phyloP scores from a whole-genome alignment of 2,329 filamentous ascomycete species.

The Aspergillus fumigatiaffinis region DNA sequence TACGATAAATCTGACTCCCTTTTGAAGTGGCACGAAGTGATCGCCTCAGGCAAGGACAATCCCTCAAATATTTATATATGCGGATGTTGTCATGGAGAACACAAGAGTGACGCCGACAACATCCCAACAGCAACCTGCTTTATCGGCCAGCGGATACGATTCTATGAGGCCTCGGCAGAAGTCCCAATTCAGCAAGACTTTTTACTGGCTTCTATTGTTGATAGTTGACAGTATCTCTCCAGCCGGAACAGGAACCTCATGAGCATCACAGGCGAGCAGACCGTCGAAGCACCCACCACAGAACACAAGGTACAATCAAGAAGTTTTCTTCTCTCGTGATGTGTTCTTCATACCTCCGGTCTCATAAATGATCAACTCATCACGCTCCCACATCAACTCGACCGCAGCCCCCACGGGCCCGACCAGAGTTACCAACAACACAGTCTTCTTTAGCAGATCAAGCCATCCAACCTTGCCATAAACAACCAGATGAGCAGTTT shows the following conservation, averaged over 20 bases:
- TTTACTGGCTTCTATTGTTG: neutral
- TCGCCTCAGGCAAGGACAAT: neutral
- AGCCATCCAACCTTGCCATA: conserved; percentile 22
- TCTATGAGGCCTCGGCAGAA: neutral
- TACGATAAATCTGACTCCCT: neutral
- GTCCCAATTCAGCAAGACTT: neutral
- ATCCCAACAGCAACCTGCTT: neutral
- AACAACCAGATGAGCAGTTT: conserved; percentile 24
- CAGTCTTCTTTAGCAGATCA: conserved; percentile 32
- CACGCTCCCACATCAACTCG: conserved; percentile 48
- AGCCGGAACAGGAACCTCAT: neutral
- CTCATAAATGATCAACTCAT: conserved; percentile 41
- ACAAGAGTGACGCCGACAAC: neutral
- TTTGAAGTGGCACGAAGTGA: neutral
- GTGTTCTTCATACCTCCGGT: conserved; percentile 30
- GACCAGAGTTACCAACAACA: conserved; percentile 31
- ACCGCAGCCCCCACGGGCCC: conserved; percentile 46
- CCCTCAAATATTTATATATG: neutral
- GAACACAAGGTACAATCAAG: conserved; percentile 1
- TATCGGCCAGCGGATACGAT: neutral
- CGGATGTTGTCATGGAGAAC: neutral
- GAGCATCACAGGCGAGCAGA: neutral
- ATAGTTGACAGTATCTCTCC: no score
- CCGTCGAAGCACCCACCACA: neutral
- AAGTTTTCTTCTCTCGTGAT: conserved; percentile 26